A percentile compares a stretch with the other conserved stretches of the same genome.
These are phyloP conservation scores for Tuber borchii DNA, from an alignment of 495 filamentous ascomycete species.

Conservation along the genomic window DNA sequence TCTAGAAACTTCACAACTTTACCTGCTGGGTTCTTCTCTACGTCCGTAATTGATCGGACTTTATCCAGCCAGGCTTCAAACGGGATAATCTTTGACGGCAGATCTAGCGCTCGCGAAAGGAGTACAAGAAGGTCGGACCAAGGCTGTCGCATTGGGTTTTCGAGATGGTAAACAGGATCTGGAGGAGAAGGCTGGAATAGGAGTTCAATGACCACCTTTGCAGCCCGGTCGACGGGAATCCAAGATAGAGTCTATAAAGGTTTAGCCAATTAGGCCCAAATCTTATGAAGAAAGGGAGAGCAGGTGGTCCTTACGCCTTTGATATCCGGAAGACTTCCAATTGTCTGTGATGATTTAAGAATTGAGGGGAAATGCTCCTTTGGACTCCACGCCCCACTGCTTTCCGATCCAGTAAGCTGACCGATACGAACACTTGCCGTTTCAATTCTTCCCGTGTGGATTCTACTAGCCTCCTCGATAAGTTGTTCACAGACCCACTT, in stretches of 20 bases:
- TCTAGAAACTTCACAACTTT: conserved; percentile 37
- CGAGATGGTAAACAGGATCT: conserved; percentile 43
- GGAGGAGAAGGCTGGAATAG: conserved; percentile 30
- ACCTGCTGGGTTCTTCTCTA: conserved; percentile 29
- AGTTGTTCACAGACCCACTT: conserved; percentile 59
- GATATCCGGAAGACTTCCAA: conserved; percentile 43
- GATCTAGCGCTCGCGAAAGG: conserved; percentile 36
- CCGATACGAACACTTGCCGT: conserved; percentile 52
- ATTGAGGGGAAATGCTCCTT: conserved; percentile 46
- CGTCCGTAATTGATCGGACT: conserved; percentile 27
- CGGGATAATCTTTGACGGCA: conserved; percentile 30
- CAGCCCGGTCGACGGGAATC: conserved; percentile 45
- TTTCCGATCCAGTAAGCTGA: conserved; percentile 54
- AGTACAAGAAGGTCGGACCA: conserved; percentile 40
- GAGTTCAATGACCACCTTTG: conserved; percentile 40
- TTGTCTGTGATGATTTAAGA: conserved; percentile 42
- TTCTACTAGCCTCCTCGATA: conserved; percentile 42
- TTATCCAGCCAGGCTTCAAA: conserved; percentile 43
- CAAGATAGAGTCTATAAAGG: conserved; percentile 43
- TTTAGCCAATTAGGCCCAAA: conserved; percentile 9
- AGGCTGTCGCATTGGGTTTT: conserved; percentile 44
- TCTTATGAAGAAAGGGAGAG: not conserved
- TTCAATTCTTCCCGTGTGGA: conserved; percentile 40
- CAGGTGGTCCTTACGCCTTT: conserved; percentile 42
- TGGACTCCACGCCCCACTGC: conserved; percentile 54